Evolutionary conservation across 208 protist species (phyloP).

Genomic region (Herpetomonas samuelpessoai): DNA sequence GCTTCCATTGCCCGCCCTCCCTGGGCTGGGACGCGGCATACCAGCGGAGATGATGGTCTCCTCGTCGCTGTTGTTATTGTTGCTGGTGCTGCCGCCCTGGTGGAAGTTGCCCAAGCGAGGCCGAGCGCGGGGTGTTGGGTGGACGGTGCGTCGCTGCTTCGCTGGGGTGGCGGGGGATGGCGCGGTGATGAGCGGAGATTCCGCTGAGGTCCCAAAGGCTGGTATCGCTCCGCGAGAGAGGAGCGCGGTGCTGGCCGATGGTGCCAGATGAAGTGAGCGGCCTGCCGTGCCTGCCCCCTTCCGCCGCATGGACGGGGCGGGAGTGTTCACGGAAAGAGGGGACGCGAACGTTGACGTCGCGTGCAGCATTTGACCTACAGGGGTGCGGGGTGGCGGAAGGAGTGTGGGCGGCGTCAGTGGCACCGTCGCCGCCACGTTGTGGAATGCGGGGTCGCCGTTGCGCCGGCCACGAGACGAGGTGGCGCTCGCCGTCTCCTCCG

Average conservation of each 20-base stretch:
- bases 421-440: too few species aligned
- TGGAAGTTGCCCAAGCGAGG: background rate
- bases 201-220: background rate
- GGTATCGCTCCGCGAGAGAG: background rate
- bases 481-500: constrained; percentile 10
- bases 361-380: constrained; percentile 7
- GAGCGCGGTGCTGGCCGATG: background rate
- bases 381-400: constrained; percentile 5
- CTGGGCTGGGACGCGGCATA: background rate
- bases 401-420: background rate
- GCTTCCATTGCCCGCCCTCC: too few species aligned
- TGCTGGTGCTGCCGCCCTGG: background rate
- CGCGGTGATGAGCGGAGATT: background rate
- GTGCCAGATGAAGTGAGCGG: background rate
- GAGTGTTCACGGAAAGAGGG: background rate
- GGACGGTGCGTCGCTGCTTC: constrained; percentile 64
- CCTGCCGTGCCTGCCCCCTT: background rate
- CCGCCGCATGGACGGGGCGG: background rate
- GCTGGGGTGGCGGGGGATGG: constrained; percentile 21
- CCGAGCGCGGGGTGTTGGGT: constrained; percentile 9
- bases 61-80: background rate
- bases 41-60: constrained; percentile 1
- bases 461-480: constrained; percentile 2
- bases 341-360: background rate
- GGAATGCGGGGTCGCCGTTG: too few species aligned